phyloP scores from a whole-genome alignment of 768 basidiomycete genomes.

The Amanita pseudoporphyria region DNA sequence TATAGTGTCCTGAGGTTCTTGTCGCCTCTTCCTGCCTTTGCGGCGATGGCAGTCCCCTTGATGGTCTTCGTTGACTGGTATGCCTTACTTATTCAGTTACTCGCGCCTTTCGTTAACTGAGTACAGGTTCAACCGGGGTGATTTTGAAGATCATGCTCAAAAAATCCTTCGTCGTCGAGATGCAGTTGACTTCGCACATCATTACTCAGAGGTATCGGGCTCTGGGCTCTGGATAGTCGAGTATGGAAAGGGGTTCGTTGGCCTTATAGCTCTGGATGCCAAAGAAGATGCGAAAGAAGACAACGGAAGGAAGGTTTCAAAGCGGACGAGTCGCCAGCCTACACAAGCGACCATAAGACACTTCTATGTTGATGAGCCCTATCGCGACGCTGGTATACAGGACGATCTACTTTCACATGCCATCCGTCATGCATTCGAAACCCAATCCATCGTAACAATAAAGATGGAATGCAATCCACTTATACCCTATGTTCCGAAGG shows the following conservation, averaged over 20 bases:
- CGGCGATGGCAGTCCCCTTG: constrained; percentile 48
- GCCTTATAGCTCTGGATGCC: constrained; percentile 64
- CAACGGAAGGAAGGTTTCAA: constrained; percentile 17
- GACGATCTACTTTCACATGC: constrained; percentile 58
- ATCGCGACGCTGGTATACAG: constrained; percentile 46
- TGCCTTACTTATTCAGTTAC: constrained; percentile 9
- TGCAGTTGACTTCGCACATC: constrained; percentile 36
- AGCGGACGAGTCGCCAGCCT: constrained; percentile 17
- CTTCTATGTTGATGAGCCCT: constrained; percentile 62
- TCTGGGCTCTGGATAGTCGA: constrained; percentile 70
- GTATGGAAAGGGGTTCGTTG: constrained; percentile 46
- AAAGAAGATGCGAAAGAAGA: constrained; percentile 29
- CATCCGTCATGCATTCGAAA: constrained; percentile 44
- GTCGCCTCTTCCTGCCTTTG: constrained; percentile 56
- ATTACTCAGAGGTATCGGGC: constrained; percentile 52
- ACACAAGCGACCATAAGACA: constrained; percentile 60
- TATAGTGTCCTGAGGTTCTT: constrained; percentile 42
- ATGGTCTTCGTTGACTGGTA: constrained; percentile 69
- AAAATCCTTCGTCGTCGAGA: constrained; percentile 47
- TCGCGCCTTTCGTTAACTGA: background rate
- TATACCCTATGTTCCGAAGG: constrained; percentile 34
- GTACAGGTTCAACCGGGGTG: constrained; percentile 58
- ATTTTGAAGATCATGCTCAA: constrained; percentile 47
- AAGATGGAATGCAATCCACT: constrained; percentile 40
- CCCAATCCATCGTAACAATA: constrained; percentile 34